Percentiles rank a stretch among this genome's conserved stretches.
These are phyloP conservation scores for Botrytis fragariae DNA, from an alignment of 2,329 filamentous ascomycete species.

Conservation along the genomic window DNA sequence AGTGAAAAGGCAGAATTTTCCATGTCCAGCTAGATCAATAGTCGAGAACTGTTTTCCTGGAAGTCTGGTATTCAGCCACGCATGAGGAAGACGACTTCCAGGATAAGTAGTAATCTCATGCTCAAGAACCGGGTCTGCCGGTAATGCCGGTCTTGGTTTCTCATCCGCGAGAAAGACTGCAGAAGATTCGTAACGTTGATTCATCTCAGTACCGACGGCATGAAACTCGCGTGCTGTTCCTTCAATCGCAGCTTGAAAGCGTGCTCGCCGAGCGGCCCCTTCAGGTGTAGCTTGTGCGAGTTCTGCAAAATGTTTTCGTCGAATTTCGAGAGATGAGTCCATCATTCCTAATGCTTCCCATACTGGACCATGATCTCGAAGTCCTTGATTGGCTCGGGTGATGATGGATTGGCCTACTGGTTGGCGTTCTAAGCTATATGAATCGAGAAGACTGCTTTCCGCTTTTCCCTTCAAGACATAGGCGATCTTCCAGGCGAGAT, in stretches of 20 bases:
- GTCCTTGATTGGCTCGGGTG: constrained; percentile 53
- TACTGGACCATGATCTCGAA: constrained; percentile 47
- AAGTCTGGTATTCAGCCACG: constrained; percentile 27
- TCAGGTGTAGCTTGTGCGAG: constrained; percentile 20
- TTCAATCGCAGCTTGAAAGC: constrained; percentile 7
- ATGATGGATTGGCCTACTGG: constrained; percentile 44
- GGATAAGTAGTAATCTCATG: constrained; percentile 31
- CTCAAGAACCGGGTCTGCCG: constrained; percentile 26
- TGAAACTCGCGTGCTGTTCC: constrained; percentile 25
- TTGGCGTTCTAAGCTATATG: constrained; percentile 48
- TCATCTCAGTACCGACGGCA: constrained; percentile 31
- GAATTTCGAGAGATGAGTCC: constrained; percentile 25
- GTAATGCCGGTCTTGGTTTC: constrained; percentile 22
- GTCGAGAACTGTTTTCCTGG: constrained; percentile 28
- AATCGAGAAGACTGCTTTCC: constrained; percentile 42
- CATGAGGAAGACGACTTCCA: constrained; percentile 35
- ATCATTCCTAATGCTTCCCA: constrained; percentile 48
- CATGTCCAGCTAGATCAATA: constrained; percentile 27
- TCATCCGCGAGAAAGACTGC: constrained; percentile 29
- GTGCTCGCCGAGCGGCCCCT: constrained; percentile 23
- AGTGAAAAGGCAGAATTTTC: constrained; percentile 26
- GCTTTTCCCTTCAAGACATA: constrained; percentile 46
- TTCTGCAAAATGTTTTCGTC: constrained; percentile 22
- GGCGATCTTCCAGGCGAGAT: constrained; percentile 55
- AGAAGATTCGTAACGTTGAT: constrained; percentile 29